Evolutionary conservation across 2,329 filamentous ascomycete species (phyloP).

Genomic region (Sporothrix pseudoabietina): DNA sequence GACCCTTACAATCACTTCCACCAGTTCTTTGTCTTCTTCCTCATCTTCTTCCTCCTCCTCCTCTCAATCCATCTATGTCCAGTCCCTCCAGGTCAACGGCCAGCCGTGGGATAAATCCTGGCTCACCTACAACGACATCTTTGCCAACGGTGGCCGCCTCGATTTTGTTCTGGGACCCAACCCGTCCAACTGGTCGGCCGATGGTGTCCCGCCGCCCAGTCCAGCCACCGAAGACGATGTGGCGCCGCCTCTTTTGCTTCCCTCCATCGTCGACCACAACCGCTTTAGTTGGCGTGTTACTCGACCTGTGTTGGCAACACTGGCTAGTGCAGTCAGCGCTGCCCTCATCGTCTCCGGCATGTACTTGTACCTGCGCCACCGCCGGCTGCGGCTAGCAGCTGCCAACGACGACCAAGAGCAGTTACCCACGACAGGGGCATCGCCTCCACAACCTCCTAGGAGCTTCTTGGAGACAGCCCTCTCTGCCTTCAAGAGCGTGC

Average conservation of each 20-base stretch:
- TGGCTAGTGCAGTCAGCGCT: not conserved
- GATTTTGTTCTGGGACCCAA: conserved; percentile 64
- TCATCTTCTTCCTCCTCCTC: conserved; percentile 53
- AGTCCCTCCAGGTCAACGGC: conserved; percentile 67
- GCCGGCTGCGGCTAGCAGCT: not conserved
- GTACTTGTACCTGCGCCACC: not conserved
- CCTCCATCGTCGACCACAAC: not conserved
- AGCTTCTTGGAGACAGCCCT: no score
- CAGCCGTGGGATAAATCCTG: conserved; percentile 63
- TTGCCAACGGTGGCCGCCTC: conserved; percentile 62
- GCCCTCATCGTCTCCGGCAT: not conserved
- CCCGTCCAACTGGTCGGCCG: conserved; percentile 52
- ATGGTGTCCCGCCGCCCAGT: conserved; percentile 2
- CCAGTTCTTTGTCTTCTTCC: conserved; percentile 49
- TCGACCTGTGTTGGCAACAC: not conserved
- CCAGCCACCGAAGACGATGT: conserved; percentile 13
- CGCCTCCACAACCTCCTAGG: not conserved
- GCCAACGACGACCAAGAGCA: not conserved
- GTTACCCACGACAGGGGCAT: not conserved
- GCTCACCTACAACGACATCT: conserved; percentile 68
- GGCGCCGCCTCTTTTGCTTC: not conserved
- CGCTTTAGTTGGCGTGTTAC: not conserved
- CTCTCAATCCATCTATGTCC: conserved; percentile 57
- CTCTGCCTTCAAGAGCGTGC: no score
- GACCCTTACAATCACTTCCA: conserved; percentile 54